Conservation (phyloP, 768 basidiomycete genomes). For the Solioccasus polychromus region DNA sequence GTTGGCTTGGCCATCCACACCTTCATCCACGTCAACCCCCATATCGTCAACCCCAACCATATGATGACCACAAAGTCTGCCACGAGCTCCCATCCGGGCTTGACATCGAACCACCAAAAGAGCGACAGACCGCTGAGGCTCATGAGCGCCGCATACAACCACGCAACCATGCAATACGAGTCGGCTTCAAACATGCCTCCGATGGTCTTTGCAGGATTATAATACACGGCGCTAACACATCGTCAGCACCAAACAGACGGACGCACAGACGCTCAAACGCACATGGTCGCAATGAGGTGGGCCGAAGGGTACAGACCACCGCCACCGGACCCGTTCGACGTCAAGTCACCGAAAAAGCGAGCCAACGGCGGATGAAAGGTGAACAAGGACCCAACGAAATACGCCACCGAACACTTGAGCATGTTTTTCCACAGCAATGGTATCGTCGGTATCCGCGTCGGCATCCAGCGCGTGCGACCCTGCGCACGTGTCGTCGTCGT, state of each 20-base stretch:
- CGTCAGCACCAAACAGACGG: slow-evolving; percentile 1
- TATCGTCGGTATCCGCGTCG: slow-evolving; percentile 34
- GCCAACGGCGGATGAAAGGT: slow-evolving; percentile 83
- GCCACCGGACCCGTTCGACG: slow-evolving; percentile 45
- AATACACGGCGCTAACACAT: slow-evolving; percentile 68
- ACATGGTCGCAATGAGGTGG: slow-evolving; percentile 95
- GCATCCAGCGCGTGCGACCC: slow-evolving; percentile 8
- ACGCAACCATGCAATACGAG: slow-evolving; percentile 68
- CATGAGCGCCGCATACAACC: slow-evolving; percentile 69
- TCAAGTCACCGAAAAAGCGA: slow-evolving; percentile 59
- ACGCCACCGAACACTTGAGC: slow-evolving; percentile 89
- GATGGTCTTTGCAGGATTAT: slow-evolving; percentile 89
- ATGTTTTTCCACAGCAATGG: slow-evolving; percentile 64
- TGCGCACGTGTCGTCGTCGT: slow-evolving; percentile 6
- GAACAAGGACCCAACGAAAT: slow-evolving; percentile 87
- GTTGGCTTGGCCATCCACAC: slow-evolving; percentile 86
- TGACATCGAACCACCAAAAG: slow-evolving; percentile 75
- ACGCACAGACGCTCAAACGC: neutral
- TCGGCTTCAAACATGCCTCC: slow-evolving; percentile 94
- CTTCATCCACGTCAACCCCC: slow-evolving; percentile 85
- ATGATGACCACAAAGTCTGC: slow-evolving; percentile 71
- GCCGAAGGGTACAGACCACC: slow-evolving; percentile 69
- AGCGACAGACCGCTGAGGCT: slow-evolving; percentile 74
- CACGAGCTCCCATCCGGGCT: slow-evolving; percentile 67
- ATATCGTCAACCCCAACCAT: slow-evolving; percentile 86